Evolutionary conservation across 441 rosid species (phyloP), one percentile per base, ranked within the genome.

Genomic region (Arabidopsis hybrid): DNA sequence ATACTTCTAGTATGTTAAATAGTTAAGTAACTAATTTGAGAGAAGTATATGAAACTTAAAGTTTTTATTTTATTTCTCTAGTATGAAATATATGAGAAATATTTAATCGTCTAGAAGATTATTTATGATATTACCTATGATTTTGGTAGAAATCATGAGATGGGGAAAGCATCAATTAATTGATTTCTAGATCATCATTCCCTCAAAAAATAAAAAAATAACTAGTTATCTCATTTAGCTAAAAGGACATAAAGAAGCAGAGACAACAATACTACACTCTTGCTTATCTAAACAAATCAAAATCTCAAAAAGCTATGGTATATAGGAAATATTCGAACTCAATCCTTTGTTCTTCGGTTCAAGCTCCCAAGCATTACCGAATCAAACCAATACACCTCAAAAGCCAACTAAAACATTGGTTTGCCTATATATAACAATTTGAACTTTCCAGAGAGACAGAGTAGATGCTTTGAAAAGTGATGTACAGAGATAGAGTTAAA

Each of bases 391-490:
- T 45, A 36, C 76, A 45, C 6, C 13, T 16, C 4, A 63, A 52
- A 72, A 42, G 17, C 56, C 55, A n/a, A 12, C 10, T 42, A 3
- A 45, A 57, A 38, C 6, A 3, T 34, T 73, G 52, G 66, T 46
- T 58, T 47, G 26, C 16, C 53, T 65, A 65, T n/a, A 36, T 7
- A 18, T 46, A 49, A 40, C 72, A 60, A 26, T 51, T 18, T 34
- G 42, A 51, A 60, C 49, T 60, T 60, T 61, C 34, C 36, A 39
- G 17, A 66, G 17, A 66, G 53, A 52, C 10, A 67, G 1, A 66
- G 52, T 50, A 60, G 32, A 74, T 60, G 32, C 53, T 75, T 67
- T 60, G 7, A 4, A 49, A 60, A 32, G 43, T 56, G 12, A 59
- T 14, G 46, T 55, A 26, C 32, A 68, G 0, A 68, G 5, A 10